phyloP scores from a whole-genome alignment of 371 early-diverging fungal genomes.

The Syncephalastrum monosporum region DNA sequence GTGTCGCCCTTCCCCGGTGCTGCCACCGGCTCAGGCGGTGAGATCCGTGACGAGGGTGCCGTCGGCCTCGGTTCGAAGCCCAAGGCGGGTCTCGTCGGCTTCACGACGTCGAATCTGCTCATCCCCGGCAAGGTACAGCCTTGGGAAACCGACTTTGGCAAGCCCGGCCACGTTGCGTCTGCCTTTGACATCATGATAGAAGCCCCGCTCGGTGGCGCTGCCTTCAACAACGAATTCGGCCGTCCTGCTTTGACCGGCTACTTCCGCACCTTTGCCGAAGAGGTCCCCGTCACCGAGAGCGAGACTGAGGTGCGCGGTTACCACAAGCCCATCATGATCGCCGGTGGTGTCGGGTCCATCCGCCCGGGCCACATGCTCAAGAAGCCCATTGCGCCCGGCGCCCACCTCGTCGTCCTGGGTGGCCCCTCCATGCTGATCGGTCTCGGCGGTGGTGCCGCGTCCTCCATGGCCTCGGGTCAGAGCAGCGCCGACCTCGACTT shows the following conservation, averaged over 20 bases:
- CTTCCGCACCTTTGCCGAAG: slow-evolving; percentile 92
- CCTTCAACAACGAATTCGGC: slow-evolving; percentile 98
- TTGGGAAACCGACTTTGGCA: slow-evolving; percentile 89
- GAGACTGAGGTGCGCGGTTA: slow-evolving; percentile 81
- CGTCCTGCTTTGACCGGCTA: slow-evolving; percentile 94
- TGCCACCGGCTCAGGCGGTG: slow-evolving; percentile 93
- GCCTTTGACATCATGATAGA: slow-evolving; percentile 95
- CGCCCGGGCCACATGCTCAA: slow-evolving; percentile 87
- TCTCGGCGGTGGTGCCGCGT: slow-evolving; percentile 97
- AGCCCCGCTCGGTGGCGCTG: slow-evolving; percentile 95
- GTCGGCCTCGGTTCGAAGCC: slow-evolving; percentile 95
- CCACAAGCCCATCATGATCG: slow-evolving; percentile 99
- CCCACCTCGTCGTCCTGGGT: slow-evolving; percentile 87
- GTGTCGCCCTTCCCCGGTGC: slow-evolving; percentile 98
- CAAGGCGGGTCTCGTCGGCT: slow-evolving; percentile 93
- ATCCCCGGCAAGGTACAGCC: slow-evolving; percentile 90
- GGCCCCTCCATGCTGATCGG: slow-evolving; percentile 98
- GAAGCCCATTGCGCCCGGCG: slow-evolving; percentile 77
- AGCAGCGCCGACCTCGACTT: slow-evolving; percentile 91
- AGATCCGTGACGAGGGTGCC: slow-evolving; percentile 98
- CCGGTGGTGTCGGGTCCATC: slow-evolving; percentile 94
- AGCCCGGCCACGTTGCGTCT: slow-evolving; percentile 88
- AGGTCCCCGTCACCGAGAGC: slow-evolving; percentile 54
- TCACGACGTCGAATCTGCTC: slow-evolving; percentile 87
- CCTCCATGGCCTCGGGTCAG: slow-evolving; percentile 89